Evolutionary conservation across 192 early-diverging fungal species (phyloP), one percentile per base, ranked within the genome.

Genomic region (Gamsiella multidivaricata): DNA sequence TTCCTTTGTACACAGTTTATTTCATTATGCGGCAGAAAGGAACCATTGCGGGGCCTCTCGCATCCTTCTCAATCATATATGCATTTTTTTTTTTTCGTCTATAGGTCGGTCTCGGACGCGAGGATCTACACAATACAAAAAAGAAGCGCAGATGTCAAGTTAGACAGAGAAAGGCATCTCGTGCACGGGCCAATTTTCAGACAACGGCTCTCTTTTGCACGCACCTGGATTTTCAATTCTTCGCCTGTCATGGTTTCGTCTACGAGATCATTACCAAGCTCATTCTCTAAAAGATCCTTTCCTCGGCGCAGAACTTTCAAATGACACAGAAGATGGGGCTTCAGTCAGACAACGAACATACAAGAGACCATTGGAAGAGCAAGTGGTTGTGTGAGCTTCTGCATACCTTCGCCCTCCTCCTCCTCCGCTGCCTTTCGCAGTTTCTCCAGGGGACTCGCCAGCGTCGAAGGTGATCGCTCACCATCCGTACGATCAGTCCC

Each of bases 391-490:
- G n/a, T n/a, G n/a, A n/a, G n/a, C n/a, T n/a, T n/a, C n/a, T 36
- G 3, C 29, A 10, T 65, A 73, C 70, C 56, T 57, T 78, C 74
- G 43, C 65, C 74, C 53, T 78, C 74, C 61, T 78, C 74, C 20
- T 64, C 65, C 41, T 78, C 74, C 3, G 39, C 61, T 9, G 74
- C 74, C 33, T 78, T 78, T 28, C 74, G 65, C 9, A 78, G 61
- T 17, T 58, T 59, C 54, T 78, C 74, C 34, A 78, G 32, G 4
- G 74, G 74, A 42, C 74, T 78, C 1, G 54, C 74, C 20, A 69
- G 61, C 5, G 15, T 49, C 3, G 74, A 64, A 0, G 73, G 73
- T 2, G 74, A 78, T 25, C 61, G 43, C 45, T 78, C 74, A 29
- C 46, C 55, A 8, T 60, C 66, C 1, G 31, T 9, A 22, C 20